phyloP scores from a whole-genome alignment of 2,329 filamentous ascomycete genomes.

The Aspergillus flavus region DNA sequence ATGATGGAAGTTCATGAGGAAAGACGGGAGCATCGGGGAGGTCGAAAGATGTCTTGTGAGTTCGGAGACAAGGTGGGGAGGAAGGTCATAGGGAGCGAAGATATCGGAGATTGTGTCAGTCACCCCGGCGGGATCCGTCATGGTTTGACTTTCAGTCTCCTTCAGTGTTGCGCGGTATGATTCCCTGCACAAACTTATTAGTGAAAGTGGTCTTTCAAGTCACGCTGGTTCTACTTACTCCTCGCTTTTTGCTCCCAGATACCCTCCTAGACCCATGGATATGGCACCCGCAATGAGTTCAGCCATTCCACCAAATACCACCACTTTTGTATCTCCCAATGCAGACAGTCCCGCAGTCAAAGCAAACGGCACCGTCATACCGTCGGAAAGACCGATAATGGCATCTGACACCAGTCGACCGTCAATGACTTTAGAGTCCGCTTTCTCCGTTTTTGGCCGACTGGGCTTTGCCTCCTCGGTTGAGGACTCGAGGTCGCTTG shows the following conservation, averaged over 20 bases:
- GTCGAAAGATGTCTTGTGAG: conserved; percentile 39
- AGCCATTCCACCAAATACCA: conserved; percentile 72
- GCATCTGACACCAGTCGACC: conserved; percentile 55
- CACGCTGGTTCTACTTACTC: conserved; percentile 29
- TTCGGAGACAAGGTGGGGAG: conserved; percentile 36
- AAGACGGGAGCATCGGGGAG: conserved; percentile 41
- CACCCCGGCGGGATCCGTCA: conserved; percentile 33
- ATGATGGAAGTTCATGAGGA: conserved; percentile 48
- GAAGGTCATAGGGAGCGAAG: conserved; percentile 44
- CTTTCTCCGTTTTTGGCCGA: conserved; percentile 24
- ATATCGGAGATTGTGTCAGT: conserved; percentile 38
- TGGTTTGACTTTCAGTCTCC: conserved; percentile 36
- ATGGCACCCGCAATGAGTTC: conserved; percentile 77
- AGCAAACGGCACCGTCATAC: conserved; percentile 78
- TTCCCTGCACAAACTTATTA: conserved; percentile 28
- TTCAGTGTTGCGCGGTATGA: conserved; percentile 44
- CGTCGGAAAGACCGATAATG: conserved; percentile 77
- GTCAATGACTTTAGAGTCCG: conserved; percentile 34
- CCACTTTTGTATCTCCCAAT: conserved; percentile 65
- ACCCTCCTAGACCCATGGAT: conserved; percentile 76
- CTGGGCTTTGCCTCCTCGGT: conserved; percentile 19
- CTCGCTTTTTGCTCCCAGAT: conserved; percentile 62
- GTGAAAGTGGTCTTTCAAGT: neutral
- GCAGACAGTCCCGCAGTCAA: conserved; percentile 69
- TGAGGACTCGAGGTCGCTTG: conserved; percentile 19